These are phyloP conservation scores for Triticum timopheevii DNA, from an alignment of 176 grass and related monocot species.

Conservation along the genomic window DNA sequence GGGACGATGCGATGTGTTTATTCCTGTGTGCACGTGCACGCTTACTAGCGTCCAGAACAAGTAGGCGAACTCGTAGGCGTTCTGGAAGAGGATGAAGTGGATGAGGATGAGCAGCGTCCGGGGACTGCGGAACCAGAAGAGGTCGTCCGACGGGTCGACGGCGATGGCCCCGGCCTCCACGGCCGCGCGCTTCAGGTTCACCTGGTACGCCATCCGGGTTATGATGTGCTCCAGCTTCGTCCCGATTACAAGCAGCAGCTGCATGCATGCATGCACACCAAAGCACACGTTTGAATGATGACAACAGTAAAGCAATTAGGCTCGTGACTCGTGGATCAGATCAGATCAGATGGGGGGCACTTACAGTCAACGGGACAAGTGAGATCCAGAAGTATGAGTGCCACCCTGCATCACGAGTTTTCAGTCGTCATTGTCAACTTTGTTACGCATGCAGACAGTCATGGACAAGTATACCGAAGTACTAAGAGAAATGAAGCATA, in stretches of 20 bases:
- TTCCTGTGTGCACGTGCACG: too few relatives aligned
- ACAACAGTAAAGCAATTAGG: too few relatives aligned
- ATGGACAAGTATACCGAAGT: too few relatives aligned
- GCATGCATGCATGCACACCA: background rate
- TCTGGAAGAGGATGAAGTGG: conserved; percentile 94
- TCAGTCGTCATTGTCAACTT: too few relatives aligned
- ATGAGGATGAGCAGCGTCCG: conserved; percentile 57
- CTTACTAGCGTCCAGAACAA: conserved; percentile 79
- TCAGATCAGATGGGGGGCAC: background rate
- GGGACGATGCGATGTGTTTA: too few relatives aligned
- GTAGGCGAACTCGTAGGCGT: conserved; percentile 71
- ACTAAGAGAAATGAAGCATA: background rate
- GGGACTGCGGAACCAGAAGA: conserved; percentile 77
- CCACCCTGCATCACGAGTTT: conserved; percentile 49
- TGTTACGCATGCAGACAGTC: too few relatives aligned
- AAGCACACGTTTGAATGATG: too few relatives aligned
- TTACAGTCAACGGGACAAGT: conserved; percentile 61
- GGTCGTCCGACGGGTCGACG: conserved; percentile 56
- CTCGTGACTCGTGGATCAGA: too few relatives aligned
- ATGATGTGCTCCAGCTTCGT: conserved; percentile 95
- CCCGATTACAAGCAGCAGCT: conserved; percentile 75
- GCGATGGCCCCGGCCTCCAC: conserved; percentile 28
- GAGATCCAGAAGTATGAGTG: conserved; percentile 89
- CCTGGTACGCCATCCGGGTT: conserved; percentile 54
- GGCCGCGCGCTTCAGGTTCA: conserved; percentile 49